Evolutionary conservation across 768 basidiomycete genomes (phyloP), one percentile per base, ranked within the genome.

Genomic region (Flagelloscypha sp.): DNA sequence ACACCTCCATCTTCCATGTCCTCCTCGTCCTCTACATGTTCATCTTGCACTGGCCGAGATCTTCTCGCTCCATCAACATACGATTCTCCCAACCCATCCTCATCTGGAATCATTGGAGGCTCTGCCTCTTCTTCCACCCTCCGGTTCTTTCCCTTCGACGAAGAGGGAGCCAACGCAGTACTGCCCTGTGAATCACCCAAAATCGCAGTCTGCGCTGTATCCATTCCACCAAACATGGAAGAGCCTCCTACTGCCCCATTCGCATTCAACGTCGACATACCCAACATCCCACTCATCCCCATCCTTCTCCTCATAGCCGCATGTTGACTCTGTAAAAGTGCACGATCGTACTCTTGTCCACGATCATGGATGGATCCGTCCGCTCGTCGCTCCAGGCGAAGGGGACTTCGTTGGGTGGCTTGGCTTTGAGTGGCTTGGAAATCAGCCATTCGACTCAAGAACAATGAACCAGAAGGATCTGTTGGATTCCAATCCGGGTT

Each of bases 401-500:
- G 22, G 36, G 23, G 33, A 28, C 27, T 27, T 47, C 37, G 34
- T 37, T 41, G 48, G 52, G 35, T 54, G 56, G 29, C 53, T 35
- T 41, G 53, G 45, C 28, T 38, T 49, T 70, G 63, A 18, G 67
- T 56, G 15, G 70, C 70, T 42, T 66, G 76, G 38, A 80, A 61
- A 43, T 84, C 76, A 2, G 84, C 81, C 63, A 98, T 77, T 31
- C 85, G 75, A 44, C 72, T 84, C 35, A 98, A 76, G 56, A 90
- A 97, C 9, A 95, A 66, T 2, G 92, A 97, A 9, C 89, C 83
- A 3, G 86, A 74, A 1, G 90, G 89, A 52, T 99, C 93, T 1
- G 77, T 68, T 1, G 94, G 94, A 42, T 76, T 84, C 94, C 94
- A 99, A 40, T 90, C 87, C 8, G 94, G 94, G 59, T 97, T 87